Percentiles rank a stretch among this genome's conserved stretches.
These are phyloP conservation scores for Zygosaccharomyces pseudorouxii DNA, from an alignment of 805 yeast species.

Conservation along the genomic window DNA sequence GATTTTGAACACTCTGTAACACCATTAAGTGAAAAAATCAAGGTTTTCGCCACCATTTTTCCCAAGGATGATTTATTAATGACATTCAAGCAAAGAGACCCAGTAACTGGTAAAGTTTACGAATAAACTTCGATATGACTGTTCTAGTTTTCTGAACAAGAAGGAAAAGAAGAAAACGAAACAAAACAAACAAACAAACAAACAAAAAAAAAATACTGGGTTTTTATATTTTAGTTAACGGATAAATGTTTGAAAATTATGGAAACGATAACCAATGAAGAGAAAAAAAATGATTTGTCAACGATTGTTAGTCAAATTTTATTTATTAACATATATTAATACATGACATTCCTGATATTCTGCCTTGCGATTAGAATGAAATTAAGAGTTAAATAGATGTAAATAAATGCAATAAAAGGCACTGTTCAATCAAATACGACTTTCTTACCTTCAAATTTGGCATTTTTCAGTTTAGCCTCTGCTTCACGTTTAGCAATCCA, in stretches of 20 bases:
- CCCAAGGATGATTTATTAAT: constrained; percentile 92
- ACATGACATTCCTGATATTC: background rate
- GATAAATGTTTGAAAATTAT: too few species aligned
- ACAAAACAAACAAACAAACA: too few species aligned
- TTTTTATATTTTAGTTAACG: too few species aligned
- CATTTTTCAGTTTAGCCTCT: constrained; percentile 59
- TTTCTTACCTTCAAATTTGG: constrained; percentile 80
- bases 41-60: constrained; percentile 96
- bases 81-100: constrained; percentile 64
- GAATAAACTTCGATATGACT: constrained; percentile 15
- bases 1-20: constrained; percentile 83
- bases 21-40: constrained; percentile 80
- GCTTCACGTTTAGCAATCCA: constrained; percentile 88
- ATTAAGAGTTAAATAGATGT: background rate
- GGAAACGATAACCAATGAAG: background rate
- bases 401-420: background rate
- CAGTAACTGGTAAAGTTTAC: constrained; percentile 34
- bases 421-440: constrained; percentile 56
- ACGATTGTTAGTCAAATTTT: background rate
- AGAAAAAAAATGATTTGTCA: background rate
- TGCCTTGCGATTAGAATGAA: background rate
- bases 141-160: background rate
- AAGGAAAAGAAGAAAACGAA: too few species aligned
- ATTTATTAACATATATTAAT: background rate
- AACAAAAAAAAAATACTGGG: too few species aligned